These are phyloP conservation scores for Hansenula sp. DNA, from an alignment of 1,139 yeast species.

Conservation along the genomic window DNA sequence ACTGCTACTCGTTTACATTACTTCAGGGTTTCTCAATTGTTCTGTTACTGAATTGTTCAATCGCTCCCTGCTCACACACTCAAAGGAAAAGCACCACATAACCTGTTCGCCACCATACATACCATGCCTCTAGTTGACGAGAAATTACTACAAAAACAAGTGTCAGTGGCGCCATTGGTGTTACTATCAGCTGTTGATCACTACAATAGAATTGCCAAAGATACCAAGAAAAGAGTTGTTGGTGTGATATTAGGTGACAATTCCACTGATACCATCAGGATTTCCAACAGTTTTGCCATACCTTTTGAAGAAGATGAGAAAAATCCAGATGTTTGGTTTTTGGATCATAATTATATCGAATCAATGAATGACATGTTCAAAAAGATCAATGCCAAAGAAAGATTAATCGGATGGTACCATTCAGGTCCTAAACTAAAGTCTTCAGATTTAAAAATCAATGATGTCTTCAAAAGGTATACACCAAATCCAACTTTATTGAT, in stretches of 20 bases:
- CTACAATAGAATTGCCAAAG: conserved; percentile 77
- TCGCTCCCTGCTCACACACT: no score
- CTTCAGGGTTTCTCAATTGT: no score
- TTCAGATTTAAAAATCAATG: conserved; percentile 88
- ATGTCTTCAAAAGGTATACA: conserved; percentile 79
- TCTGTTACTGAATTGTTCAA: no score
- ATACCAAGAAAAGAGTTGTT: conserved; percentile 76
- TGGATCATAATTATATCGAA: conserved; percentile 95
- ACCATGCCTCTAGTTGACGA: conserved; percentile 12
- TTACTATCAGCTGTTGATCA: conserved; percentile 93
- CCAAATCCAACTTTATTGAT: conserved; percentile 80
- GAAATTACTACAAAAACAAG: conserved; percentile 47
- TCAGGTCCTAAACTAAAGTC: conserved; percentile 91
- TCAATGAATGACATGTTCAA: conserved; percentile 98
- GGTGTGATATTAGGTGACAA: conserved; percentile 92
- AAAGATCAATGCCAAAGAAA: conserved; percentile 95
- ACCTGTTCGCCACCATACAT: neutral
- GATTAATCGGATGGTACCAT: conserved; percentile 97
- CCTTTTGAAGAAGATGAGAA: conserved; percentile 98
- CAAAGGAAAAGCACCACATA: neutral
- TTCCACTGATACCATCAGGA: conserved; percentile 51
- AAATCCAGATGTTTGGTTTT: conserved; percentile 92
- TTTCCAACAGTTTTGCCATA: conserved; percentile 77
- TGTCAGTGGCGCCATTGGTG: conserved; percentile 93
- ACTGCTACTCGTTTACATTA: no score